phyloP scores from a whole-genome alignment of 2,329 filamentous ascomycete genomes.

The Raffaelea deltoideospora region DNA sequence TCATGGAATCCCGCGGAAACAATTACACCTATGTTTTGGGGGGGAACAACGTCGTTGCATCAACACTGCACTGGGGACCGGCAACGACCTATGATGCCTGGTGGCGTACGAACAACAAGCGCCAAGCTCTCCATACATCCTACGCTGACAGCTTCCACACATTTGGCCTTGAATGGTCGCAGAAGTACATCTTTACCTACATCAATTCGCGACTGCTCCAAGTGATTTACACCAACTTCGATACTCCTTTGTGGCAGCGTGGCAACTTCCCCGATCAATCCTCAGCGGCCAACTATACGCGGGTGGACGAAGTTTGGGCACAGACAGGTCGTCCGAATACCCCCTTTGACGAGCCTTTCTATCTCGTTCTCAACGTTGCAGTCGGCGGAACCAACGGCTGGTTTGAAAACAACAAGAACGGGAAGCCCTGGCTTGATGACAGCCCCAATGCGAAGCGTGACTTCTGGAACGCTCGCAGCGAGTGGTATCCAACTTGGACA shows the following conservation, averaged over 20 bases:
- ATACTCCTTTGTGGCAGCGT: conserved; percentile 50
- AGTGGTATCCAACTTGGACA: conserved; percentile 60
- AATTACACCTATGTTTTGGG: conserved; percentile 62
- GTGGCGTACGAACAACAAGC: conserved; percentile 74
- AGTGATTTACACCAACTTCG: conserved; percentile 65
- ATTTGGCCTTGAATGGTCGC: conserved; percentile 72
- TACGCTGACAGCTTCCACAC: conserved; percentile 57
- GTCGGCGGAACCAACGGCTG: conserved; percentile 71
- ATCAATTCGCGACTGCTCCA: conserved; percentile 67
- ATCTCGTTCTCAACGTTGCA: conserved; percentile 60
- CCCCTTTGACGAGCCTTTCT: conserved; percentile 64
- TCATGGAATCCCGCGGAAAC: conserved; percentile 68
- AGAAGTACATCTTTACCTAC: conserved; percentile 81
- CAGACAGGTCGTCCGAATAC: conserved; percentile 44
- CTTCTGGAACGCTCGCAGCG: conserved; percentile 55
- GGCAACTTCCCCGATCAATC: conserved; percentile 49
- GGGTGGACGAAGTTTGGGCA: conserved; percentile 48
- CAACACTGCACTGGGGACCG: conserved; percentile 71
- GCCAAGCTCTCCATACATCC: conserved; percentile 57
- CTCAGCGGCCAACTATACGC: conserved; percentile 44
- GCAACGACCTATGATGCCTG: conserved; percentile 57
- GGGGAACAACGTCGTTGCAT: conserved; percentile 68
- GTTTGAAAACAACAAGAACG: conserved; percentile 57
- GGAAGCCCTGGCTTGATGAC: conserved; percentile 67
- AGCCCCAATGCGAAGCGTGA: conserved; percentile 53